These are phyloP conservation scores for Fistulifera pelliculosa DNA, from an alignment of 108 stramenopile genomes.

Conservation along the genomic window DNA sequence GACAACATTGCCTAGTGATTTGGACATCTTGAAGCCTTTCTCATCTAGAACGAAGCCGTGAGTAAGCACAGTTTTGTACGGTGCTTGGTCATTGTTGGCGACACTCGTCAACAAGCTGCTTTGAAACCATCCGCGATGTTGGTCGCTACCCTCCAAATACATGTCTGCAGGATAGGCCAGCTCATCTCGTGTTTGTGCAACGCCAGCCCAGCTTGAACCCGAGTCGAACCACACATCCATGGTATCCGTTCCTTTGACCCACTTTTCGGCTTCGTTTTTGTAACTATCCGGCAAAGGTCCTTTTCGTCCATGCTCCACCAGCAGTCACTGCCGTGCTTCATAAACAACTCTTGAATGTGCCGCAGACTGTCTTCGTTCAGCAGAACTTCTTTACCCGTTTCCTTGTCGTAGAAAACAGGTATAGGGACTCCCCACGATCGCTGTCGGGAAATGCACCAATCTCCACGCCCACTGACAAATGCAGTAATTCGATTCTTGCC, in stretches of 20 bases:
- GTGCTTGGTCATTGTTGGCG: conserved; percentile 77
- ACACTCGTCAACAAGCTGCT: conserved; percentile 93
- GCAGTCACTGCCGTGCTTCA: conserved; percentile 90
- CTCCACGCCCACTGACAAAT: conserved; percentile 78
- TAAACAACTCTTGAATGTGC: conserved; percentile 78
- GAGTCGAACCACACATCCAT: conserved; percentile 99
- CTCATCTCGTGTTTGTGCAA: conserved; percentile 72
- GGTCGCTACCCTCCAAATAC: conserved; percentile 92
- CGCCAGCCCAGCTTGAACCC: conserved; percentile 96
- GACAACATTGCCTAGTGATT: conserved; percentile 96
- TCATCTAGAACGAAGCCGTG: conserved; percentile 98
- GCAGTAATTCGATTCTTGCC: conserved; percentile 89
- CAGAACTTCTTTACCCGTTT: conserved; percentile 75
- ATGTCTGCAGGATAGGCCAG: conserved; percentile 86
- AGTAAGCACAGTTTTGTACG: conserved; percentile 94
- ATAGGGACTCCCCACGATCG: conserved; percentile 98
- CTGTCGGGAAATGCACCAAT: conserved; percentile 99
- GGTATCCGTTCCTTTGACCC: conserved; percentile 95
- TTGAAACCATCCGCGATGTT: conserved; percentile 99
- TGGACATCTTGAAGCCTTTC: conserved; percentile 99
- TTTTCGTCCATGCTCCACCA: conserved; percentile 91
- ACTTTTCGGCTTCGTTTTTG: conserved; percentile 80
- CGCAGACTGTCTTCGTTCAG: conserved; percentile 79
- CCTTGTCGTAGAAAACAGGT: conserved; percentile 91
- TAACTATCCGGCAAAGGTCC: conserved; percentile 87